A percentile compares a stretch with the other conserved stretches of the same genome.
Evolutionary conservation across 1,139 yeast genomes (phyloP).

Genomic region (Scheffersomyces titani): DNA sequence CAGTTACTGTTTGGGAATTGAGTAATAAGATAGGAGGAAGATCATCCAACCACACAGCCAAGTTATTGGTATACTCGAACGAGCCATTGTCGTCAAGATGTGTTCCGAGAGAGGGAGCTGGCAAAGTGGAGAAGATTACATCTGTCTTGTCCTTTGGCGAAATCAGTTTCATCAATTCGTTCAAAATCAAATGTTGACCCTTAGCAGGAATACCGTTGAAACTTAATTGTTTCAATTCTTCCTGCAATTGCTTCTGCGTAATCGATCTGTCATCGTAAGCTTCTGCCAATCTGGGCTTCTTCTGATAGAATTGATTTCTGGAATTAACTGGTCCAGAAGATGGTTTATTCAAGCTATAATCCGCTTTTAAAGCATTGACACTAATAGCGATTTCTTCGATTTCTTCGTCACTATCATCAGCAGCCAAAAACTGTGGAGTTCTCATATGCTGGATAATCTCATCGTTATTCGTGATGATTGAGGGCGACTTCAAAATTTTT

Average conservation of each 20-base stretch:
- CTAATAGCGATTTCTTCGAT: constrained; percentile 1
- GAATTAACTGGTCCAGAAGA: constrained; percentile 2
- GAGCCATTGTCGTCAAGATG: constrained; percentile 70
- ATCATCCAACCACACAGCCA: constrained; percentile 78
- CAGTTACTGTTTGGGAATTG: constrained; percentile 92
- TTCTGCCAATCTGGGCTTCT: not conserved
- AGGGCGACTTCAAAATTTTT: constrained; percentile 22
- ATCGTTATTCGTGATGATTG: constrained; percentile 40
- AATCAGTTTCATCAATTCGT: constrained; percentile 72
- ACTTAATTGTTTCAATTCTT: constrained; percentile 45
- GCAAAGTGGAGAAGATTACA: constrained; percentile 83
- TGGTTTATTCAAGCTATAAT: not conserved
- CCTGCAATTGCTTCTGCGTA: constrained; percentile 40
- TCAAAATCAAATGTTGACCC: constrained; percentile 86
- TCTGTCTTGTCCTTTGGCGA: constrained; percentile 61
- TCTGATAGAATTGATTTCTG: constrained; percentile 1
- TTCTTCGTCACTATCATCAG: constrained; percentile 26
- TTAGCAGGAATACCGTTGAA: constrained; percentile 88
- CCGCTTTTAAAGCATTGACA: constrained; percentile 1
- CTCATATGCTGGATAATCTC: constrained; percentile 39
- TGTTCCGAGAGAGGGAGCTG: constrained; percentile 84
- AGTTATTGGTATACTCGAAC: constrained; percentile 69
- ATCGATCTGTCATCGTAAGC: constrained; percentile 12
- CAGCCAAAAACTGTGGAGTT: constrained; percentile 37
- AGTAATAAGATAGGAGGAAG: constrained; percentile 80